These are phyloP conservation scores for Rhododendron ovatum DNA, from an alignment of 148 eudicot genomes.

Conservation along the genomic window DNA sequence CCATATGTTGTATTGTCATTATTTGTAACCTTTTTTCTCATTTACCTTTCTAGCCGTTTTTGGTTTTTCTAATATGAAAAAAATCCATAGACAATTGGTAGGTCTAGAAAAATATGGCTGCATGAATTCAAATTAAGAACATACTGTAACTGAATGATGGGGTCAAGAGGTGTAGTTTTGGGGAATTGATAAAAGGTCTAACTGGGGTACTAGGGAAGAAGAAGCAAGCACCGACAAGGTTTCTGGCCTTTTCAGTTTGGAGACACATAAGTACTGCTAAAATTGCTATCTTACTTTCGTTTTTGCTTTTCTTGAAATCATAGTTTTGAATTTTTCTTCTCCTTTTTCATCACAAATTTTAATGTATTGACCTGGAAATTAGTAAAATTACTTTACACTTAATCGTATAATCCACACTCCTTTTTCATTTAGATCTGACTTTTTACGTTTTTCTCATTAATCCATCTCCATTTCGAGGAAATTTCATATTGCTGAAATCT, in stretches of 20 bases:
- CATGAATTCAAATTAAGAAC: neutral
- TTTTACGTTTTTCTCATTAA: neutral
- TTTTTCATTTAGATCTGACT: neutral
- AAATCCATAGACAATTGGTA: neutral
- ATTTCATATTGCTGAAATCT: neutral
- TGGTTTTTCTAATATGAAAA: neutral
- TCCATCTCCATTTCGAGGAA: neutral
- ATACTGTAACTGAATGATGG: neutral
- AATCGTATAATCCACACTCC: neutral
- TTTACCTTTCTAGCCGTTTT: neutral
- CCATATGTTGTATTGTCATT: neutral
- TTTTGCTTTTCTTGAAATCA: neutral
- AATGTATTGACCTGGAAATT: neutral
- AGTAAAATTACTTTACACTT: neutral
- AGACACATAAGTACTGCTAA: neutral
- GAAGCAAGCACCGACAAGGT: neutral
- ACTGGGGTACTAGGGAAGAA: neutral
- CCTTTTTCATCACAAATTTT: neutral
- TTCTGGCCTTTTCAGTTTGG: neutral
- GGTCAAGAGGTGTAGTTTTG: neutral
- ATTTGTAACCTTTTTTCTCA: neutral
- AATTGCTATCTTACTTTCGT: neutral
- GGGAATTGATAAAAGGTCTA: slow-evolving; percentile 3
- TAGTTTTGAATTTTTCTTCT: neutral
- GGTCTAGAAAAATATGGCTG: neutral